Conservation (phyloP, 2,329 filamentous ascomycete genomes). For the Fusarium torulosum region DNA sequence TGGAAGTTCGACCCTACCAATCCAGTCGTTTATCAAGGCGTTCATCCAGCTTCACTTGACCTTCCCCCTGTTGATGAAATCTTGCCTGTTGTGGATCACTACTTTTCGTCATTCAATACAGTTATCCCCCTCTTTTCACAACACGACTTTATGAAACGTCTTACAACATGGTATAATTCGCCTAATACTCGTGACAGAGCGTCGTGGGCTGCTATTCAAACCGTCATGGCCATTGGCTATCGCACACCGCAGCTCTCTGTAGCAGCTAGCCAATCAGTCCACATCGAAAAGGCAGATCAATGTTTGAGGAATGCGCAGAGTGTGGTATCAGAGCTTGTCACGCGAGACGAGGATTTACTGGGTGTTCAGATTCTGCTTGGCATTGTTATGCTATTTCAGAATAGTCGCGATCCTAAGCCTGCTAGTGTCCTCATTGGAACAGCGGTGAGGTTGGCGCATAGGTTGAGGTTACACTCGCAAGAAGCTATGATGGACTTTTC, state of each 20-base stretch:
- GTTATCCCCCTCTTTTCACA: slow-evolving; percentile 56
- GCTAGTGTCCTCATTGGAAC: slow-evolving; percentile 56
- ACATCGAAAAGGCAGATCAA: slow-evolving; percentile 43
- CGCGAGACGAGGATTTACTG: slow-evolving; percentile 53
- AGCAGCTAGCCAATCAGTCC: slow-evolving; percentile 30
- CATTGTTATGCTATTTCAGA: slow-evolving; percentile 55
- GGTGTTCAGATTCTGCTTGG: slow-evolving; percentile 57
- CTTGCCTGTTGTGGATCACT: slow-evolving; percentile 54
- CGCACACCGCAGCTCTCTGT: slow-evolving; percentile 43
- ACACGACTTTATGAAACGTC: slow-evolving; percentile 52
- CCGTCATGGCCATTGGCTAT: slow-evolving; percentile 55
- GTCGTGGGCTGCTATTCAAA: slow-evolving; percentile 56
- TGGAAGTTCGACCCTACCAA: slow-evolving; percentile 45
- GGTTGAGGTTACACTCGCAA: slow-evolving; percentile 53
- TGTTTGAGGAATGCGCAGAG: slow-evolving; percentile 56
- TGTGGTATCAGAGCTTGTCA: slow-evolving; percentile 55
- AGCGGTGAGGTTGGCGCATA: slow-evolving; percentile 56
- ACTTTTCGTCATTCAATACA: slow-evolving; percentile 54
- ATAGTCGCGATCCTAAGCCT: slow-evolving; percentile 54
- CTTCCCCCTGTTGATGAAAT: slow-evolving; percentile 54
- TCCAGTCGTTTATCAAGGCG: slow-evolving; percentile 37
- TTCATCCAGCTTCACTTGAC: slow-evolving; percentile 32
- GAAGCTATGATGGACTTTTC: slow-evolving; percentile 42
- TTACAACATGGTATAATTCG: slow-evolving; percentile 53
- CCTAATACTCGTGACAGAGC: slow-evolving; percentile 39